Base-by-base conservation (phyloP, 192 early-diverging fungal genomes). In the Spinellus fusiger region DNA sequence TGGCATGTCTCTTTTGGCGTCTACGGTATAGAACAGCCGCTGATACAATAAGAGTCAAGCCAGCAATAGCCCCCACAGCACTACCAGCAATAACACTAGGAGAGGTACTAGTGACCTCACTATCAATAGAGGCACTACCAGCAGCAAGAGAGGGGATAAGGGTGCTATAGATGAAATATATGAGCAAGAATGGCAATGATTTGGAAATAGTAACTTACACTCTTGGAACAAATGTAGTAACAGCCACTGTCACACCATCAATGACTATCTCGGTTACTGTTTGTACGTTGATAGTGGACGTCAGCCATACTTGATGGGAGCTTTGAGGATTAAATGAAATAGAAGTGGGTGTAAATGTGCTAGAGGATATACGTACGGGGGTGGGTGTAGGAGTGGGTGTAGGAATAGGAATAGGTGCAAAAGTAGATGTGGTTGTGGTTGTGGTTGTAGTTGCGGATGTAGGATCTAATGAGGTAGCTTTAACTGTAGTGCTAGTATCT, bases 161-260 rank as follows among this genome's bases (percentile, higher is more conserved):
- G 3, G 57, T 59, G 13, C 57, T 59, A 49, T 18, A 10, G 2
- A 47, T 25, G 18, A 49, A 51, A 47, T 35, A 15, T 20, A 0
- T 35, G 28, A 59, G 25, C 12, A n/a, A n/a, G n/a, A 40, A 40
- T 12, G 38, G 16, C 8, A 40, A 40, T 40, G 16, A 40, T 40
- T 8, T 16, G 38, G n/a, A n/a, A n/a, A n/a, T n/a, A n/a, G n/a
- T n/a, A n/a, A n/a, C 57, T 59, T 59, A 59, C 57, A 44, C 37
- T 59, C 25, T 59, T 29, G 57, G 44, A 32, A 59, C 27, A 1
- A 59, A 38, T 10, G 57, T 59, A n/a, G 57, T 59, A 5, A 59
- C 57, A 8, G 40, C 37, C 16, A 59, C 28, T 0, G 57, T 59
- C 26, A 33, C 26, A 27, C 57, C 57, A 49, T 59, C 48, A 20